Evolutionary conservation across 2,329 filamentous ascomycete species (phyloP).

Genomic region (Pseudogymnoascus sp.): DNA sequence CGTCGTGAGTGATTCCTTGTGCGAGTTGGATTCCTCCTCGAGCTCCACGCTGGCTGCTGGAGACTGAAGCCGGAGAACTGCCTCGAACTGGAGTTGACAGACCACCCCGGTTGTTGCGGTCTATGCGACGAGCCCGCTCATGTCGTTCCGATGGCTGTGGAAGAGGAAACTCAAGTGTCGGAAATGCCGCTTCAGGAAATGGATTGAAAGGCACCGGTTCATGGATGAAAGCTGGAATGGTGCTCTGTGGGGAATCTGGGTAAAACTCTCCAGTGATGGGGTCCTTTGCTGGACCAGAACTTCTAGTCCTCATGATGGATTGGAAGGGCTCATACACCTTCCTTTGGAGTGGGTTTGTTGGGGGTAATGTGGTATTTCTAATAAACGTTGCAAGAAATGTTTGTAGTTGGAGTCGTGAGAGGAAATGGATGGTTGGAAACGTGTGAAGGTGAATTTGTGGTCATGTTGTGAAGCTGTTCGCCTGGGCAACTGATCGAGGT

Average conservation of each 20-base stretch:
- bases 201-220: not conserved
- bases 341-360: not conserved
- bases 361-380: not conserved
- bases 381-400: not conserved
- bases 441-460: not conserved
- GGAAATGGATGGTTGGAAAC: not conserved
- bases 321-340: not conserved
- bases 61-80: not conserved
- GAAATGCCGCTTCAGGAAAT: not conserved
- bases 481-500: not conserved
- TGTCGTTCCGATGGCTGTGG: not conserved
- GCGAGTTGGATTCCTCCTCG: not conserved
- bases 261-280: not conserved
- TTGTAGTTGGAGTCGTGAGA: not conserved
- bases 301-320: not conserved
- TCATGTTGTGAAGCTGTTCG: not conserved
- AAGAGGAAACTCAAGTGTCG: conserved; percentile 1
- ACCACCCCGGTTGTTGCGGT: not conserved
- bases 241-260: not conserved
- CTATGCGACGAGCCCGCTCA: not conserved
- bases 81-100: not conserved
- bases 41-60: not conserved
- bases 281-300: conserved; percentile 4
- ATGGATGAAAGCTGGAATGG: not conserved
- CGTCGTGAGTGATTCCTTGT: not conserved